Base-by-base conservation (phyloP, 108 stramenopile genomes). In the Aurantiochytrium sp. region DNA sequence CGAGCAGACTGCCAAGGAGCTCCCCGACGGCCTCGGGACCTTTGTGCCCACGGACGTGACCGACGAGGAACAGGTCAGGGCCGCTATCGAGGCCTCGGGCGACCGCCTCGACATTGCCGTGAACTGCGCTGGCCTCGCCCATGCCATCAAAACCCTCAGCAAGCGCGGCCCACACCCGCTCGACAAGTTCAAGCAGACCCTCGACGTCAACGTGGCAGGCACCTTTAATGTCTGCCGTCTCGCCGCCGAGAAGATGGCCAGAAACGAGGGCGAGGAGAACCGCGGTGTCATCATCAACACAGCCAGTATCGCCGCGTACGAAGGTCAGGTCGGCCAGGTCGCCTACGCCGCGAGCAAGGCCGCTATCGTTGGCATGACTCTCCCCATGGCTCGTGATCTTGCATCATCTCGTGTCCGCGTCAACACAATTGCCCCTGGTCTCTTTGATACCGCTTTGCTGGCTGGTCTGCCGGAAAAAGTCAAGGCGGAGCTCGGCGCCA, bases 171-270 rank as follows among this genome's bases (percentile, higher is more conserved):
- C 87, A 88, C 95, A 92, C 60, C 87, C 49, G 57, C 89, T 72
- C 89, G 94, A 88, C 42, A 72, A 89, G 72, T 94, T 89, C 60
- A 93, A 94, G 73, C 95, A 93, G 18, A 94, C 95, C 23, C 88
- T 99, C 25, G 60, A 92, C 5, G 95, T 98, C 5, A 99, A 99
- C 87, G 92, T 95, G 0, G 89, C 95, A 55, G 98, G 98, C n/a
- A 96, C 97, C 18, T 99, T 99, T 94, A 98, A 99, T 90, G 94
- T 98, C 44, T 90, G 93, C n/a, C 93, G 97, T 23, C 90, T 98
- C 55, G 95, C 97, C 16, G 96, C 97, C 5, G 96, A 95, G 91
- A 89, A 95, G 58, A 97, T 97, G 97, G 91, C 91, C 25, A 88
- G 55, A 21, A 88, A 93, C 57, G 90, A 91, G 5, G 76, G 53